phyloP scores from a whole-genome alignment of 2,329 filamentous ascomycete species.

The Hawksworthiomyces lignivorus region DNA sequence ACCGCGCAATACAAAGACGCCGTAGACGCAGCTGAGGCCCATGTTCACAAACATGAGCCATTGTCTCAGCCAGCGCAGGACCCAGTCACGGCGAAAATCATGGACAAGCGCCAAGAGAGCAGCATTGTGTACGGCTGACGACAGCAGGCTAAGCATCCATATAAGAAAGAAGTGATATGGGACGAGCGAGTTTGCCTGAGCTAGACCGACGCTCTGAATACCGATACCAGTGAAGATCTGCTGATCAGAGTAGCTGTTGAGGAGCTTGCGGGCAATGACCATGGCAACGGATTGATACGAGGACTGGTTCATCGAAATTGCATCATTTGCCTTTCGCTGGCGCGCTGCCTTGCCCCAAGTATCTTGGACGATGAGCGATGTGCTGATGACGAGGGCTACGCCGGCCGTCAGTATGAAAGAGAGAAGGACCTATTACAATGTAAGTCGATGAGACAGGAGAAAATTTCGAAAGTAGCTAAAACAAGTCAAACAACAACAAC shows the following conservation, averaged over 20 bases:
- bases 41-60: constrained; percentile 60
- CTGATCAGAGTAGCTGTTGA: constrained; percentile 59
- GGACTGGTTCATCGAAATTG: no score
- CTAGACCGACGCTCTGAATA: constrained; percentile 57
- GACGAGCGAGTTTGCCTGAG: constrained; percentile 49
- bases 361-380: constrained; percentile 50
- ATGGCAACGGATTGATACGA: not conserved
- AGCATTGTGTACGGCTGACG: constrained; percentile 58
- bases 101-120: constrained; percentile 57
- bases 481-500: no score
- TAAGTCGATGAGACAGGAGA: no score
- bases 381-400: constrained; percentile 47
- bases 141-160: constrained; percentile 59
- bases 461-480: no score
- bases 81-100: constrained; percentile 60
- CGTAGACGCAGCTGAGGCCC: constrained; percentile 46
- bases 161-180: constrained; percentile 66
- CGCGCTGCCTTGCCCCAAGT: constrained; percentile 20
- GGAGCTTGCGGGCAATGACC: constrained; percentile 52
- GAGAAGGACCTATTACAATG: constrained; percentile 42
- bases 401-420: constrained; percentile 59
- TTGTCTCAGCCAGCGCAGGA: constrained; percentile 58
- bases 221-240: constrained; percentile 63
- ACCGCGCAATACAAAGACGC: constrained; percentile 48
- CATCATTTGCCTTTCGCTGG: constrained; percentile 23